A percentile compares a stretch with the other conserved stretches of the same genome.
Conservation (phyloP, 495 filamentous ascomycete genomes). For the Cercophora samala region DNA sequence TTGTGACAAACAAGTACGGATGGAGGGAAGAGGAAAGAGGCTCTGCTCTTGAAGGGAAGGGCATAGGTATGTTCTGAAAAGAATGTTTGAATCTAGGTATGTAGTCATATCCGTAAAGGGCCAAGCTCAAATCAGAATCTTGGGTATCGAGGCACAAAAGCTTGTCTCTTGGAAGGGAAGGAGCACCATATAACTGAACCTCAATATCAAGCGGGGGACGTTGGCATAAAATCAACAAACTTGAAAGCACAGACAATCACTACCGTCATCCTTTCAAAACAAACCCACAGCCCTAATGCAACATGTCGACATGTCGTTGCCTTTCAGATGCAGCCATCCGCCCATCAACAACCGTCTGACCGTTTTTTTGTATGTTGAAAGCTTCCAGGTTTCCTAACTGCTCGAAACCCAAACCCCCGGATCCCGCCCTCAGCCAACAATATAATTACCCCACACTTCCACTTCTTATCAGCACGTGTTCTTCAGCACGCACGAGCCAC, state of each 20-base stretch:
- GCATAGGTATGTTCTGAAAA: no score
- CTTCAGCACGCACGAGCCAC: neutral
- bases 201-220: neutral
- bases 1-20: no score
- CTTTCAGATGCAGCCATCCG: neutral
- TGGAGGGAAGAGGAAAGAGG: no score
- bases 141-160: no score
- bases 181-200: neutral
- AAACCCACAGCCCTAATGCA: neutral
- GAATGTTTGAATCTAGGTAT: no score
- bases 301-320: neutral
- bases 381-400: neutral
- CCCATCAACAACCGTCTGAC: neutral
- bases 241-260: neutral
- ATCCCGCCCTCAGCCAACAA: neutral
- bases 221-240: neutral
- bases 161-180: neutral
- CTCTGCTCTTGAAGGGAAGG: no score
- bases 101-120: no score
- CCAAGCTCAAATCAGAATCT: no score
- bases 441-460: neutral
- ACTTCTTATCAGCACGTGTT: conserved; percentile 10
- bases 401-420: neutral
- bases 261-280: neutral
- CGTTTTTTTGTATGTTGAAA: neutral